These are phyloP conservation scores for Holtermanniella nyarrowii DNA, from an alignment of 768 basidiomycete species.

Conservation along the genomic window DNA sequence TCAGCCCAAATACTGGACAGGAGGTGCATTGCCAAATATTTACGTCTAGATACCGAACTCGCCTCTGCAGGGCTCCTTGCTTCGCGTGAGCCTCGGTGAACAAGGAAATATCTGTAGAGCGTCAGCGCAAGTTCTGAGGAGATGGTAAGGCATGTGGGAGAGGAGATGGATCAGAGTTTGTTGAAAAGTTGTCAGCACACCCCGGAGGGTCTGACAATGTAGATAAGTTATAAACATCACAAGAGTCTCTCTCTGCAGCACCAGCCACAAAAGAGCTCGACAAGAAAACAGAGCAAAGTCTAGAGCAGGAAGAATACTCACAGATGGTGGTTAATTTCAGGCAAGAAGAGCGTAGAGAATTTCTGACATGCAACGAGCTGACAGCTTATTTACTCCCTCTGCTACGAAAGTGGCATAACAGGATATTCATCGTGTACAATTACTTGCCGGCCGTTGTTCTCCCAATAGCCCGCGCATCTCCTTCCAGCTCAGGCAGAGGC, in stretches of 20 bases:
- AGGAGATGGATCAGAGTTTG: constrained; percentile 14
- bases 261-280: too few relatives aligned
- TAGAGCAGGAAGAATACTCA: too few relatives aligned
- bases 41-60: background rate
- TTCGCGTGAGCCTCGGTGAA: background rate
- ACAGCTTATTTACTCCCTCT: too few relatives aligned
- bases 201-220: constrained; percentile 37
- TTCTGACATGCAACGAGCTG: too few relatives aligned
- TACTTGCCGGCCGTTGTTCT: constrained; percentile 28
- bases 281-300: too few relatives aligned
- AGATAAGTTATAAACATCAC: constrained; percentile 29
- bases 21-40: background rate
- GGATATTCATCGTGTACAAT: too few relatives aligned
- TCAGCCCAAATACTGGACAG: background rate
- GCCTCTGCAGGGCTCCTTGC: background rate
- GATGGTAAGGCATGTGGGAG: constrained; percentile 4
- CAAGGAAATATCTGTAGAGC: background rate
- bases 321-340: too few relatives aligned
- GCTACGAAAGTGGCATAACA: too few relatives aligned
- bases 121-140: background rate
- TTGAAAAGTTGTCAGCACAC: constrained; percentile 22
- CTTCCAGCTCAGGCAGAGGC: constrained; percentile 32
- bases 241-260: too few relatives aligned
- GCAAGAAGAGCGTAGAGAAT: too few relatives aligned
- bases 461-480: constrained; percentile 38